phyloP scores from a whole-genome alignment of 257 asterid species.

The Solanum appendiculatum region DNA sequence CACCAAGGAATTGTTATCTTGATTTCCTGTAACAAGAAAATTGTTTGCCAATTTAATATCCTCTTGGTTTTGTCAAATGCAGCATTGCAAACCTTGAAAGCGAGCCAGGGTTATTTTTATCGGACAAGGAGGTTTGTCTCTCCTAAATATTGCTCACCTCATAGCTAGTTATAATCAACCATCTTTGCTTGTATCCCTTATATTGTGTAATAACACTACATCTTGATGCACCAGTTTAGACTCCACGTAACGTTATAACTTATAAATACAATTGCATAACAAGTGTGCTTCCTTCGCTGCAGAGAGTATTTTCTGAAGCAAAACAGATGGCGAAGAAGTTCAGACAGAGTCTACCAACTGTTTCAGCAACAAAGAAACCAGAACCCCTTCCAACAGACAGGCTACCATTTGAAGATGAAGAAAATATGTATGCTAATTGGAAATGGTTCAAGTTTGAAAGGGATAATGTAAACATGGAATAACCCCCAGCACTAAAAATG shows the following conservation, averaged over 20 bases:
- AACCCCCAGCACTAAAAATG: background rate
- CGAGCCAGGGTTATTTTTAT: constrained; percentile 75
- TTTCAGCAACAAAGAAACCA: constrained; percentile 24
- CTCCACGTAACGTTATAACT: background rate
- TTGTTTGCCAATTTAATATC: background rate
- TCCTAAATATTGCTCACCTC: background rate
- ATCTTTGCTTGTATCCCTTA: background rate
- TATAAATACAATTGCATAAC: background rate
- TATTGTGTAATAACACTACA: background rate
- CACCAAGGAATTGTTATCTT: background rate
- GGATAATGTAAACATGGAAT: constrained; percentile 18
- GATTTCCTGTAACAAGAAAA: background rate
- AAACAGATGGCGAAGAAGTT: constrained; percentile 75
- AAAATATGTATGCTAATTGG: constrained; percentile 70
- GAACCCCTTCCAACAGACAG: constrained; percentile 42
- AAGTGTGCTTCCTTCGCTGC: constrained; percentile 2
- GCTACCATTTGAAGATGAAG: constrained; percentile 71
- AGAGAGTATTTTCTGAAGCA: constrained; percentile 89
- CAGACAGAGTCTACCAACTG: constrained; percentile 35
- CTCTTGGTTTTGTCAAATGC: constrained; percentile 14
- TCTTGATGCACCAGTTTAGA: background rate
- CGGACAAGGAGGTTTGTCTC: constrained; percentile 61
- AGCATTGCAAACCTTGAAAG: constrained; percentile 90
- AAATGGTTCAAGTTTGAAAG: constrained; percentile 74
- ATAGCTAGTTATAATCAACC: background rate